phyloP scores from a whole-genome alignment of 139 green algal species.

The Tetradesmus obliquus region DNA sequence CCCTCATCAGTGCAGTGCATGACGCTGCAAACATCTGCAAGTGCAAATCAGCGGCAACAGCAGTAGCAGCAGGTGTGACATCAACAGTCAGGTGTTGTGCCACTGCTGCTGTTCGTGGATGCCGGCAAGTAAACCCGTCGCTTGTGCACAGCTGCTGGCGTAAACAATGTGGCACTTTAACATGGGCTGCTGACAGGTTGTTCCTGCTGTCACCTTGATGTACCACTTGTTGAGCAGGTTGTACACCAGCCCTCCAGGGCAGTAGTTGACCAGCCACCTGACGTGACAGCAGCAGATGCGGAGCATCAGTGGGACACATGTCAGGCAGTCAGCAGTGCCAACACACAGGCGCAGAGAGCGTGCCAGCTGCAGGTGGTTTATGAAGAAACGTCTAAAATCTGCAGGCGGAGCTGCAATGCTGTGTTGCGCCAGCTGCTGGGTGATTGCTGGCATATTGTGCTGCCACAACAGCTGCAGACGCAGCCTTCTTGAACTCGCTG shows the following conservation, averaged over 20 bases:
- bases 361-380: neutral
- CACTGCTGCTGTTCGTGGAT: neutral
- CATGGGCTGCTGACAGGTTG: neutral
- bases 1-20: slow-evolving; percentile 3
- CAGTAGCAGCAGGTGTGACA: neutral
- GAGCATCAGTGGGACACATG: neutral
- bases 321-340: too few species aligned
- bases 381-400: too few species aligned
- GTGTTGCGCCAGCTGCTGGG: neutral
- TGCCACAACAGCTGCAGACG: neutral
- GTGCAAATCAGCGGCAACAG: neutral
- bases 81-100: neutral
- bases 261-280: slow-evolving; percentile 40
- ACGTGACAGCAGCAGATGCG: neutral
- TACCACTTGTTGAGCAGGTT: slow-evolving; percentile 2
- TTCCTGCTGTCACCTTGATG: slow-evolving; percentile 29
- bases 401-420: neutral
- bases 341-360: neutral
- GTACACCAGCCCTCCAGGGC: neutral
- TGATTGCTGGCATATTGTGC: neutral
- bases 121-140: too few species aligned
- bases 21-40: slow-evolving; percentile 27
- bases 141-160: too few species aligned
- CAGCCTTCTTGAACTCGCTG: neutral
- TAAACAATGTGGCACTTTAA: too few species aligned